Evolutionary conservation across 164 flowering plant genomes (phyloP), one percentile per base, ranked within the genome.

Genomic region (Sedum album): DNA sequence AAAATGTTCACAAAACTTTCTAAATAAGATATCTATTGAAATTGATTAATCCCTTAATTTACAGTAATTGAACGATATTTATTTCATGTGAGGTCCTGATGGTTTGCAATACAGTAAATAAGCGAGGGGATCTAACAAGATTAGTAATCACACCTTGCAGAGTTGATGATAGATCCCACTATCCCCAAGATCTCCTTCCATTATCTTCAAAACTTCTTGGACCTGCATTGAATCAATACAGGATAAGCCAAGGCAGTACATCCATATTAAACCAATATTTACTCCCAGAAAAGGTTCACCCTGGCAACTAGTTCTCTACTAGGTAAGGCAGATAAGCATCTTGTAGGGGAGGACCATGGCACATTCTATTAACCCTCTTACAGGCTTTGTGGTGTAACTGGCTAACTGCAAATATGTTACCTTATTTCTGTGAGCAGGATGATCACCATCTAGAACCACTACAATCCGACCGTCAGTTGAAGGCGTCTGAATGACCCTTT

Each of bases 131-230:
- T 31, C 18, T 31, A 25, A 60, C 65, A 4, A 61, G 20, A 17
- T 26, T 10, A 31, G 65, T 31, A 66, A 20, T 15, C 65, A 1
- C 49, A 23, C 96, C 97, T 90, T 87, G 72, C 88, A 86, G 33
- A 67, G 69, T 70, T 84, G 77, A 72, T 88, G 83, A 49, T 74
- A 77, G 42, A 89, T 85, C 93, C 91, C 86, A 14, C 81, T 88
- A 53, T 80, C 78, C 38, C 90, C 86, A 68, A 93, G 85, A 65
- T 90, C 92, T 70, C 68, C 75, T 71, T 87, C 97, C 89, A 91
- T 84, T 78, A 83, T 82, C 76, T 83, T 79, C 33, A 82, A 77
- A 70, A 89, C 87, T 71, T 91, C 88, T 26, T 78, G 78, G 53
- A 92, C 87, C 95, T 92, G 82, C 46, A 70, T 65, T 4, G 60